Percentiles rank a stretch among this genome's conserved stretches.
Conservation (phyloP, 371 early-diverging fungal species). For the Blyttiomyces sp. region DNA sequence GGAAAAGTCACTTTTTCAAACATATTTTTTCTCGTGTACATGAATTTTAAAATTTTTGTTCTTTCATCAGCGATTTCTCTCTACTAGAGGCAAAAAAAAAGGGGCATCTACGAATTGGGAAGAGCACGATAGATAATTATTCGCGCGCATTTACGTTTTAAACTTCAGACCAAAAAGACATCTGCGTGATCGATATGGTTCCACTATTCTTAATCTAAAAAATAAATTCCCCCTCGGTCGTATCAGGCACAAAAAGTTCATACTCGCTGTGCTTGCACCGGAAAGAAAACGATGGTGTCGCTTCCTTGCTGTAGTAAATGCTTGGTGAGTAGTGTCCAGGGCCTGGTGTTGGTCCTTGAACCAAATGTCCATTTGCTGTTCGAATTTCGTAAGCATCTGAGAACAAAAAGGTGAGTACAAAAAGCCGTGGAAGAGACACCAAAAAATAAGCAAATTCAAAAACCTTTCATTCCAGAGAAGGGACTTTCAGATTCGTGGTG, state of each 20-base stretch:
- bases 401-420: neutral
- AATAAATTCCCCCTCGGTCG: slow-evolving; percentile 39
- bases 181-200: neutral
- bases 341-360: slow-evolving; percentile 40
- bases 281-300: slow-evolving; percentile 45
- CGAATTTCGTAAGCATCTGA: slow-evolving; percentile 31
- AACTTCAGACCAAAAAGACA: neutral
- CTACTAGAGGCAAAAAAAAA: neutral
- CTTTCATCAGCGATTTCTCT: neutral
- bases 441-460: neutral
- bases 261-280: slow-evolving; percentile 49
- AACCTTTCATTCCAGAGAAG: slow-evolving; percentile 26
- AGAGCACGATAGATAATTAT: neutral
- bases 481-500: slow-evolving; percentile 20
- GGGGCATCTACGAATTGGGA: neutral
- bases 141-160: neutral
- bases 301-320: slow-evolving; percentile 33
- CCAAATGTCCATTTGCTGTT: slow-evolving; percentile 27
- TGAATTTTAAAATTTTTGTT: neutral
- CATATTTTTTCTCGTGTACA: neutral
- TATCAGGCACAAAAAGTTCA: slow-evolving; percentile 47
- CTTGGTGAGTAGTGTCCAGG: slow-evolving; percentile 48
- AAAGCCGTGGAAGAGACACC: neutral
- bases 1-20: neutral
- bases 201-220: slow-evolving; percentile 21